phyloP scores from a whole-genome alignment of 1,139 yeast species.

The Scheffersomyces parashehatae region DNA sequence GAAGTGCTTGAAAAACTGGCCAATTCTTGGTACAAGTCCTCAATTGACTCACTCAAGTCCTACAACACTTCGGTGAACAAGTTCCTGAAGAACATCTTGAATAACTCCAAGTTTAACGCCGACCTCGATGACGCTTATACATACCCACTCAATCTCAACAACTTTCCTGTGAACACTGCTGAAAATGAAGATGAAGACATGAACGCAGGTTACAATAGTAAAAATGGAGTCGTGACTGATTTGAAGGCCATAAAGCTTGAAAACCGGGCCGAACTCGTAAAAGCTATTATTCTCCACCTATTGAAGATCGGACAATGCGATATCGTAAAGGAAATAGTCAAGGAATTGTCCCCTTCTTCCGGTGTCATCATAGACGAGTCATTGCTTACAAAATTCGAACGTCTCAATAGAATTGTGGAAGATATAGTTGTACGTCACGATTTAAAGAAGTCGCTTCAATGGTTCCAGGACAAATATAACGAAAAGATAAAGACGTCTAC shows the following conservation, averaged over 20 bases:
- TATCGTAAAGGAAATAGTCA: conserved; percentile 32
- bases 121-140: conserved; percentile 48
- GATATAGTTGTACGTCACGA: conserved; percentile 37
- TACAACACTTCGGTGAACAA: conserved; percentile 40
- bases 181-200: not conserved
- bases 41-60: conserved; percentile 33
- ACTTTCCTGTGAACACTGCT: conserved; percentile 23
- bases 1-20: conserved; percentile 8
- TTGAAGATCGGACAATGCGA: conserved; percentile 46
- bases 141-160: conserved; percentile 37
- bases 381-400: conserved; percentile 28
- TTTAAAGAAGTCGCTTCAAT: conserved; percentile 31
- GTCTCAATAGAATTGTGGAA: conserved; percentile 37
- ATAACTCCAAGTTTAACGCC: conserved; percentile 29
- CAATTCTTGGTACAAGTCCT: conserved; percentile 37
- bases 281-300: conserved; percentile 42
- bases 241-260: conserved; percentile 20
- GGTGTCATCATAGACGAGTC: conserved; percentile 23
- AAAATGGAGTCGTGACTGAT: conserved; percentile 2
- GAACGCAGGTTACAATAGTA: not conserved
- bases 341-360: conserved; percentile 20
- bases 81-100: conserved; percentile 37
- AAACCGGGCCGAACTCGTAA: conserved; percentile 37
- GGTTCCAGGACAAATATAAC: conserved; percentile 34
- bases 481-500: conserved; percentile 6